Percentiles rank a stretch among this genome's conserved stretches.
These are phyloP conservation scores for Cicer arietinum DNA, from an alignment of 306 rosid genomes.

Conservation along the genomic window DNA sequence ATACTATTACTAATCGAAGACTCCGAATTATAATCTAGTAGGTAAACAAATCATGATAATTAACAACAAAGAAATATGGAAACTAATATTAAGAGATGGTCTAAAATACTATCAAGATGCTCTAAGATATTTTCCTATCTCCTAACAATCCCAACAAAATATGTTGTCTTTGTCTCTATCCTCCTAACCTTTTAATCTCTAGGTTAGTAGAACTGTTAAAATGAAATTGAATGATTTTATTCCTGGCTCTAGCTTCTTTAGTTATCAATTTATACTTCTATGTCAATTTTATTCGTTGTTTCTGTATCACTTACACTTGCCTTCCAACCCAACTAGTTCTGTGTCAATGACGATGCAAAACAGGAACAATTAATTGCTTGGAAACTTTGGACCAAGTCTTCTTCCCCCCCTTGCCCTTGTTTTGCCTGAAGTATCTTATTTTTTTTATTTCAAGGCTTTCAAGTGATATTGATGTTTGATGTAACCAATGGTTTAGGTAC, in stretches of 20 bases:
- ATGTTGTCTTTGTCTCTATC: conserved; percentile 1
- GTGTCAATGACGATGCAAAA: not conserved
- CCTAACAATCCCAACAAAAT: not conserved
- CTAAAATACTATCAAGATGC: not conserved
- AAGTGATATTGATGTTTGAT: conserved; percentile 36
- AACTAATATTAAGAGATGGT: not conserved
- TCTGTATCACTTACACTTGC: conserved; percentile 11
- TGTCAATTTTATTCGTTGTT: not conserved
- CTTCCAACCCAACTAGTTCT: conserved; percentile 11
- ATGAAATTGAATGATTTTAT: not conserved
- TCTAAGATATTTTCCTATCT: not conserved
- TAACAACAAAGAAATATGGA: not conserved
- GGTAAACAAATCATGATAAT: not conserved
- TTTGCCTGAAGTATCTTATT: not conserved
- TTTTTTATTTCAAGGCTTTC: conserved; percentile 18
- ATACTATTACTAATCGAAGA: not conserved
- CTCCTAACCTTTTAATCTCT: conserved; percentile 14
- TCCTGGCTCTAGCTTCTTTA: conserved; percentile 15
- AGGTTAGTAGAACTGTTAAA: conserved; percentile 5
- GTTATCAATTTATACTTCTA: conserved; percentile 4
- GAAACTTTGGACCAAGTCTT: not conserved
- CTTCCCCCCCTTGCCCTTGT: not conserved
- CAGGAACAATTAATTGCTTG: conserved; percentile 8
- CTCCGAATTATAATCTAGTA: not conserved
- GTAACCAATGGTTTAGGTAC: conserved; percentile 64